Percentiles rank a stretch among this genome's conserved stretches.
Conservation (phyloP, 164 flowering plant species). For the Liquidambar formosana region DNA sequence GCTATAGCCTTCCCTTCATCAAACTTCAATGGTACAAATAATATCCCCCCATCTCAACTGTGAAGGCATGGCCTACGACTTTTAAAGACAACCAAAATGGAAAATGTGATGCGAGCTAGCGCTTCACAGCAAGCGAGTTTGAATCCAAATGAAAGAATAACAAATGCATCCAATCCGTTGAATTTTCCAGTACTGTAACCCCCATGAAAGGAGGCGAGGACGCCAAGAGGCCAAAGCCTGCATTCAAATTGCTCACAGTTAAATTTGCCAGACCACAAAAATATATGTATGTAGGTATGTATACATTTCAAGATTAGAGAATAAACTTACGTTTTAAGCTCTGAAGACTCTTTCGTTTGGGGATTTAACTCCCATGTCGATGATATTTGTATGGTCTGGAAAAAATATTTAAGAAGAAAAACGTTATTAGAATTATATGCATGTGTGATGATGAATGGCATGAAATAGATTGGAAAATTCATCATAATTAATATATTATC, state of each 20-base stretch:
- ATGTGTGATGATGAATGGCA: too few species aligned
- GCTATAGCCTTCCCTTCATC: background rate
- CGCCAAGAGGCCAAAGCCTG: constrained; percentile 9
- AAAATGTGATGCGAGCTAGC: too few species aligned
- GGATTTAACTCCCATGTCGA: constrained; percentile 6
- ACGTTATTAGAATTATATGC: background rate
- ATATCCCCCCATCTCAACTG: too few species aligned
- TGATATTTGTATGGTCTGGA: constrained; percentile 22
- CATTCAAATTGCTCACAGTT: background rate
- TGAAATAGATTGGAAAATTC: too few species aligned
- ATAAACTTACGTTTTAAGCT: constrained; percentile 7
- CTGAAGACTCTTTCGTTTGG: constrained; percentile 12
- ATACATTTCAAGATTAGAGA: background rate
- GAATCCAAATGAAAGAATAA: constrained; percentile 20
- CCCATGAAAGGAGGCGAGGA: background rate
- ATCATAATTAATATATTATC: too few species aligned
- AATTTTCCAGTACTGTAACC: background rate
- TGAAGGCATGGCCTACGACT: too few species aligned
- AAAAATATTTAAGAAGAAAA: background rate
- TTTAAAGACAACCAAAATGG: too few species aligned
- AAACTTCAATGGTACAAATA: constrained; percentile 1
- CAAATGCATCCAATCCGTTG: constrained; percentile 6
- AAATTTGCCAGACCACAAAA: too few species aligned
- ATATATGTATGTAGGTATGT: background rate
- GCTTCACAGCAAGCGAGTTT: background rate